phyloP scores from a whole-genome alignment of 2,329 filamentous ascomycete genomes.

The Epichloe hybrida region DNA sequence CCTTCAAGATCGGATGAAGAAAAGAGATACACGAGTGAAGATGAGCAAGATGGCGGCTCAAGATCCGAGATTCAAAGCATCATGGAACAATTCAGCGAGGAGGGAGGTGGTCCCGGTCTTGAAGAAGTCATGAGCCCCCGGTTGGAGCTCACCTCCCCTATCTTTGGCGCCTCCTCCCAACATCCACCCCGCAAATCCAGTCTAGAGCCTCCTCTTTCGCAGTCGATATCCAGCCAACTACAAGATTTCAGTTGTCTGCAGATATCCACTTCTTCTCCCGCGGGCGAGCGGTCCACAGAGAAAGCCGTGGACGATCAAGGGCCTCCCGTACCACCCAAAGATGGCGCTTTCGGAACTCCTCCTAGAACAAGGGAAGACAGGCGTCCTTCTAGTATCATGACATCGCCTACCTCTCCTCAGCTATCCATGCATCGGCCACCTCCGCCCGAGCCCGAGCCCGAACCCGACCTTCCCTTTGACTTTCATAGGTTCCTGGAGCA shows the following conservation, averaged over 20 bases:
- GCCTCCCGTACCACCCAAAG: conserved; percentile 48
- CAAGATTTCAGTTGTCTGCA: conserved; percentile 32
- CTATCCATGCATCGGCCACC: conserved; percentile 47
- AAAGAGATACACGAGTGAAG: conserved; percentile 42
- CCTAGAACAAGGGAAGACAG: conserved; percentile 26
- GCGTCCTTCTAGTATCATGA: conserved; percentile 13
- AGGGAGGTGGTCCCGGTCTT: conserved; percentile 53
- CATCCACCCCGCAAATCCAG: conserved; percentile 81
- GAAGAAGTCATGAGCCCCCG: conserved; percentile 89
- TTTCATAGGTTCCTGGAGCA: conserved; percentile 97
- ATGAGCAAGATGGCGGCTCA: conserved; percentile 54
- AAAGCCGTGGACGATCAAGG: conserved; percentile 31
- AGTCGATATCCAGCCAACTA: conserved; percentile 34
- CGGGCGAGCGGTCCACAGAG: conserved; percentile 23
- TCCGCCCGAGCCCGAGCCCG: conserved; percentile 61
- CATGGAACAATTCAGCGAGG: conserved; percentile 87
- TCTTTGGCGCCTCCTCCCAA: conserved; percentile 50
- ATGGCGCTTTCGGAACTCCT: conserved; percentile 31
- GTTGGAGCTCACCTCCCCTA: conserved; percentile 68
- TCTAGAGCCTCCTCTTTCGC: conserved; percentile 55
- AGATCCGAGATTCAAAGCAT: conserved; percentile 88
- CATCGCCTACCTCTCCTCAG: conserved; percentile 31
- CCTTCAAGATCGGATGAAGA: conserved; percentile 48
- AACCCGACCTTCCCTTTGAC: conserved; percentile 82
- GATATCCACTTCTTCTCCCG: conserved; percentile 26